These are phyloP conservation scores for Aspergillus udagawae DNA, from an alignment of 2,329 filamentous ascomycete species.

Conservation along the genomic window DNA sequence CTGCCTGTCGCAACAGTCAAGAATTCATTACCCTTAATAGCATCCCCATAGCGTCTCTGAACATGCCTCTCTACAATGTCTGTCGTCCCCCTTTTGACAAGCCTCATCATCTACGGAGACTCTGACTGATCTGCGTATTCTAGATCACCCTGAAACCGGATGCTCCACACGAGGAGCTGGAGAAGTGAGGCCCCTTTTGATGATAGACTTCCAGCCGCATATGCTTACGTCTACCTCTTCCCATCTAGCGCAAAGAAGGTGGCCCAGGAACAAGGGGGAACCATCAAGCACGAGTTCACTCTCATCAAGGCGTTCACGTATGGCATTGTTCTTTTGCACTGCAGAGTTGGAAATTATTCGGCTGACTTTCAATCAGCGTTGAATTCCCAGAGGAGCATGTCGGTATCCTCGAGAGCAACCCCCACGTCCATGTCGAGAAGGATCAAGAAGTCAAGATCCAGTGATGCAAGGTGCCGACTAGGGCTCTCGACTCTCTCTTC, in stretches of 20 bases:
- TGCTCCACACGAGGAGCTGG: slow-evolving; percentile 62
- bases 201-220: background rate
- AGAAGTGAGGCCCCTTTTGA: slow-evolving; percentile 51
- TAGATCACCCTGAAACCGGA: slow-evolving; percentile 78
- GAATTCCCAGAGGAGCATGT: slow-evolving; percentile 66
- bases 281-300: slow-evolving; percentile 77
- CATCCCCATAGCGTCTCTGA: slow-evolving; percentile 3
- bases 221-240: slow-evolving; percentile 11
- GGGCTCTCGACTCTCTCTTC: background rate
- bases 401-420: slow-evolving; percentile 61
- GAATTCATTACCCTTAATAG: background rate
- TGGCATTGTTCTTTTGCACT: slow-evolving; percentile 32
- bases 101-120: background rate
- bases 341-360: background rate
- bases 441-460: slow-evolving; percentile 70
- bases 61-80: slow-evolving; percentile 41
- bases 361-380: slow-evolving; percentile 53
- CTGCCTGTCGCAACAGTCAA: background rate
- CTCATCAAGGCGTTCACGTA: slow-evolving; percentile 94
- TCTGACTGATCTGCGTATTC: slow-evolving; percentile 1
- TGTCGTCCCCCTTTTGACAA: slow-evolving; percentile 3
- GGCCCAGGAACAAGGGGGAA: slow-evolving; percentile 70
- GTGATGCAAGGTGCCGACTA: slow-evolving; percentile 42
- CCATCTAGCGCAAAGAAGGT: slow-evolving; percentile 67
- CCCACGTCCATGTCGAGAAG: slow-evolving; percentile 73